Evolutionary conservation across 1,284 basidiomycete species (phyloP).

Genomic region (Pseudozyma thailandica): DNA sequence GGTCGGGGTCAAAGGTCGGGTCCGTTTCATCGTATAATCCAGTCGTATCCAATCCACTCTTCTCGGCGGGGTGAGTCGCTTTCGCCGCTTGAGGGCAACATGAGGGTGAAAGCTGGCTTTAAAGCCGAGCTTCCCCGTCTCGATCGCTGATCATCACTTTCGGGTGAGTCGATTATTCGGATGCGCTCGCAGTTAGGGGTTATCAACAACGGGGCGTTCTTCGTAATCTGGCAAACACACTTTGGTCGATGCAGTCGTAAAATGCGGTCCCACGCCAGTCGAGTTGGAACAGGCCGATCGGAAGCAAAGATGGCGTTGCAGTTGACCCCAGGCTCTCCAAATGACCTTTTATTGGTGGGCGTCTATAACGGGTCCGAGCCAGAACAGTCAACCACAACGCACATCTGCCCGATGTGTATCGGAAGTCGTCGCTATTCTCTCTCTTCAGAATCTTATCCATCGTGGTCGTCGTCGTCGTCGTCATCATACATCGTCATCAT

Average conservation of each 20-base stretch:
- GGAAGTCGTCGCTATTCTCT: slow-evolving; percentile 2
- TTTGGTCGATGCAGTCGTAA: neutral
- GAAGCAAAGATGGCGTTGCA: slow-evolving; percentile 14
- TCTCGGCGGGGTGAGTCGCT: slow-evolving; percentile 1
- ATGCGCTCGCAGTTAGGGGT: no score
- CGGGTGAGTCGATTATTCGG: neutral
- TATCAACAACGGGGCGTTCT: no score
- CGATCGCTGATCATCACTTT: slow-evolving; percentile 20
- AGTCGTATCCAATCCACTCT: no score
- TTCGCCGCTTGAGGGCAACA: slow-evolving; percentile 47
- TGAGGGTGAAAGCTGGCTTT: slow-evolving; percentile 27
- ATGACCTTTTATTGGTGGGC: slow-evolving; percentile 48
- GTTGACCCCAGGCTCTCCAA: slow-evolving; percentile 47
- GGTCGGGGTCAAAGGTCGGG: slow-evolving; percentile 1
- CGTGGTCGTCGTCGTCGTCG: slow-evolving; percentile 9
- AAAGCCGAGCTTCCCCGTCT: slow-evolving; percentile 19
- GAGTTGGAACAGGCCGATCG: slow-evolving; percentile 34
- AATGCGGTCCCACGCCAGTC: slow-evolving; percentile 27
- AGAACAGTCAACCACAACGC: slow-evolving; percentile 35
- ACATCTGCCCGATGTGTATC: slow-evolving; percentile 21
- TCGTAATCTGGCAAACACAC: slow-evolving; percentile 6
- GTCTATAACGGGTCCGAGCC: slow-evolving; percentile 38
- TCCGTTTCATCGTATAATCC: slow-evolving; percentile 1
- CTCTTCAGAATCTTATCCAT: slow-evolving; percentile 12
- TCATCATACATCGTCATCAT: slow-evolving; percentile 17